Percentiles rank a stretch among this genome's conserved stretches.
phyloP scores from a whole-genome alignment of 2,329 filamentous ascomycete species.

The Diplodia corticola region DNA sequence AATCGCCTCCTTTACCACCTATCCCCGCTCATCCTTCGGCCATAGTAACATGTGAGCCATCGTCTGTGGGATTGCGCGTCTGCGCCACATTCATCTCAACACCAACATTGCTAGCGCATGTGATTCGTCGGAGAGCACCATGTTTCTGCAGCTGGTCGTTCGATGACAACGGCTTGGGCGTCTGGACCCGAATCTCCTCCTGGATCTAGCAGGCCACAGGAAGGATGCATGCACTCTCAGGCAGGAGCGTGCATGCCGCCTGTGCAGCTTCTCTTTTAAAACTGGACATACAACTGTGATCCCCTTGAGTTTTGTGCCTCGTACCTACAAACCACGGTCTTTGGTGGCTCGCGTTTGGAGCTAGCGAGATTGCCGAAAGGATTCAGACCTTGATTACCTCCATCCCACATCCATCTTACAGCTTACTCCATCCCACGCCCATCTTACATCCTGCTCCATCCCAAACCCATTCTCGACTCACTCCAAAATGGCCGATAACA shows the following conservation, averaged over 20 bases:
- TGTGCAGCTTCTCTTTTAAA: neutral
- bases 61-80: neutral
- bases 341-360: neutral
- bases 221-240: neutral
- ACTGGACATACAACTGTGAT: neutral
- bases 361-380: neutral
- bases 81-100: neutral
- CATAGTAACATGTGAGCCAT: neutral
- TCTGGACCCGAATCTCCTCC: neutral
- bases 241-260: neutral
- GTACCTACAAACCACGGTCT: neutral
- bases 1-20: neutral
- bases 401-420: neutral
- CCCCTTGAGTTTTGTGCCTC: neutral
- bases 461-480: too few species aligned
- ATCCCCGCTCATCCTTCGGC: neutral
- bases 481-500: constrained; percentile 1
- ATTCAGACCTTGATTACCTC: neutral
- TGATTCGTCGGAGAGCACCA: neutral
- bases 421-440: neutral
- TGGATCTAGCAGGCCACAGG: neutral
- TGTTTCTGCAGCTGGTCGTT: neutral
- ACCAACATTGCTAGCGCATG: neutral
- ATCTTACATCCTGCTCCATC: too few species aligned
- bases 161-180: neutral